These are phyloP conservation scores for Podospora conica DNA, from an alignment of 495 filamentous ascomycete genomes.

Conservation along the genomic window DNA sequence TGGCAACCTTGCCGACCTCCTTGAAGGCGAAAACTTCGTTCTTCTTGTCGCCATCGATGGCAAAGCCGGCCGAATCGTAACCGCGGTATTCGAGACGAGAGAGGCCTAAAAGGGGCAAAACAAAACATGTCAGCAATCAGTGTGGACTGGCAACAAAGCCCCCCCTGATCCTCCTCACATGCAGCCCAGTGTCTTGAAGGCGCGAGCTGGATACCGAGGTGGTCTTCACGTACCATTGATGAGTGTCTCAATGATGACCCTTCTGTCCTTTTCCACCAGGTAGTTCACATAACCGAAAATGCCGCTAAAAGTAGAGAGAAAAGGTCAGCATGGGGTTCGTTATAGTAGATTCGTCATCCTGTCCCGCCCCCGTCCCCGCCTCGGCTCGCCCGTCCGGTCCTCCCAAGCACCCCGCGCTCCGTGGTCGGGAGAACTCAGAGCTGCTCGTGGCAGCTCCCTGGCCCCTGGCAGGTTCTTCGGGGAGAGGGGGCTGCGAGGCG, in stretches of 20 bases:
- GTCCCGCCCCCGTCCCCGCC: neutral
- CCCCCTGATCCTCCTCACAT: neutral
- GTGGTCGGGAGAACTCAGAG: neutral
- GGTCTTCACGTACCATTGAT: slow-evolving; percentile 66
- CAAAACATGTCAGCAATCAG: slow-evolving; percentile 20
- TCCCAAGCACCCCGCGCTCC: neutral
- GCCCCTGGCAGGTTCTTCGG: neutral
- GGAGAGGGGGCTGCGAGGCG: neutral
- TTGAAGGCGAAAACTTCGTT: slow-evolving; percentile 96
- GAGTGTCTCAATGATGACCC: slow-evolving; percentile 88
- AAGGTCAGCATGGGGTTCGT: neutral
- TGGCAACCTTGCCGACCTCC: slow-evolving; percentile 97
- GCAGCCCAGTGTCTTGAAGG: neutral
- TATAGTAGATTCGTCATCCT: neutral
- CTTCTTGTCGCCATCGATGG: slow-evolving; percentile 97
- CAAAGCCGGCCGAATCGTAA: slow-evolving; percentile 94
- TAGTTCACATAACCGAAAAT: slow-evolving; percentile 97
- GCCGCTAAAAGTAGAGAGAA: slow-evolving; percentile 54
- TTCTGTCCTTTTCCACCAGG: slow-evolving; percentile 92
- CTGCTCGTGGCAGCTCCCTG: neutral
- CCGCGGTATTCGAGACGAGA: slow-evolving; percentile 89
- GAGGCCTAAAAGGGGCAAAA: slow-evolving; percentile 48
- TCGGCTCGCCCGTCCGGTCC: neutral
- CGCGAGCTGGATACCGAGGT: slow-evolving; percentile 1
- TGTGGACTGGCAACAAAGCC: neutral